Percentiles rank a stretch among this genome's conserved stretches.
Evolutionary conservation across 768 basidiomycete species (phyloP).

Genomic region (Boletus tomentosulus): DNA sequence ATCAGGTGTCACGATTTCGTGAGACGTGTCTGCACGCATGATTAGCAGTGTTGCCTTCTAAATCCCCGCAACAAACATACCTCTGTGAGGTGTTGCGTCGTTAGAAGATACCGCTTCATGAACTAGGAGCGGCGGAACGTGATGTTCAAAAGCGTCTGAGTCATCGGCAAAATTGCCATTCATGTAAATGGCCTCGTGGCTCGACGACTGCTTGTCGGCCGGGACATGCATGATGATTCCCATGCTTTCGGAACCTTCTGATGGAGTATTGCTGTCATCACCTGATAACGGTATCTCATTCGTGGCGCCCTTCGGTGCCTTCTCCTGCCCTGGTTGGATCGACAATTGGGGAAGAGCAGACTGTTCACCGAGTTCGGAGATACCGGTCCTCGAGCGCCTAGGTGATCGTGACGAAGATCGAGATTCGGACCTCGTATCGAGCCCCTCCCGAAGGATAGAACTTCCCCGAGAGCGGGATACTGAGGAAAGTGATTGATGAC

Average conservation of each 20-base stretch:
- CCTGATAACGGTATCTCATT: slow-evolving; percentile 9
- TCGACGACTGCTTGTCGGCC: slow-evolving; percentile 14
- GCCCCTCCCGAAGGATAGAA: slow-evolving; percentile 28
- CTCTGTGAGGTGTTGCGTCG: slow-evolving; percentile 8
- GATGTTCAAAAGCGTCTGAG: slow-evolving; percentile 12
- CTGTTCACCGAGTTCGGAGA: slow-evolving; percentile 24
- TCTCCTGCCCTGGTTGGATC: slow-evolving; percentile 34
- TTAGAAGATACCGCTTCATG: slow-evolving; percentile 8
- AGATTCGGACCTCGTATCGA: slow-evolving; percentile 35
- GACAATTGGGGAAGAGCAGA: slow-evolving; percentile 13
- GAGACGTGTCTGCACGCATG: slow-evolving; percentile 11
- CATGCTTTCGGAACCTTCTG: slow-evolving; percentile 18
- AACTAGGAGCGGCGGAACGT: slow-evolving; percentile 7
- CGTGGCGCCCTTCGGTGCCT: slow-evolving; percentile 22
- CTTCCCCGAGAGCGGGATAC: slow-evolving; percentile 24
- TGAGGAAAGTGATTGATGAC: slow-evolving; percentile 17
- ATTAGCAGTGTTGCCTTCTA: slow-evolving; percentile 8
- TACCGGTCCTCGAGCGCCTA: slow-evolving; percentile 20
- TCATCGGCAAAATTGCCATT: slow-evolving; percentile 14
- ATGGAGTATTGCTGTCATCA: slow-evolving; percentile 9
- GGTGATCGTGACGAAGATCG: slow-evolving; percentile 57
- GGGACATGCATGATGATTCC: slow-evolving; percentile 14
- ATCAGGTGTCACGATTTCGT: slow-evolving; percentile 8
- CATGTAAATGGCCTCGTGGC: slow-evolving; percentile 23
- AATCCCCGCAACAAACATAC: slow-evolving; percentile 9